phyloP scores from a whole-genome alignment of 352 stramenopile species.

The Phytophthora tubulina region DNA sequence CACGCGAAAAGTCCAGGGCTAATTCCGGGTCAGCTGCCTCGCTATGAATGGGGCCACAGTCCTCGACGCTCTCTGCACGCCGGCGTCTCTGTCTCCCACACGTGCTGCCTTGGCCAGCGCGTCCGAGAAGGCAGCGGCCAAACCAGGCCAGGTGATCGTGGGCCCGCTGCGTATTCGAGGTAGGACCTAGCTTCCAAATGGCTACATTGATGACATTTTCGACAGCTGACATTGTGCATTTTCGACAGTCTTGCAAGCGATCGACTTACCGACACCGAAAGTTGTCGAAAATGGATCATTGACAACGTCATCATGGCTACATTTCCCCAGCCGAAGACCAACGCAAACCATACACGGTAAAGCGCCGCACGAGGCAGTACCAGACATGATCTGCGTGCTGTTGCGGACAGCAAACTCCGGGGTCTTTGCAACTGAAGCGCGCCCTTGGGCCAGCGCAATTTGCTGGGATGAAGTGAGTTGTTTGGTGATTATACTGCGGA shows the following conservation, averaged over 20 bases:
- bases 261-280: conserved; percentile 55
- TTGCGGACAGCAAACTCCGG: conserved; percentile 42
- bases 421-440: conserved; percentile 57
- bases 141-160: conserved; percentile 54
- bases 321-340: conserved; percentile 41
- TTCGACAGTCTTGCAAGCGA: conserved; percentile 55
- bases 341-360: conserved; percentile 27
- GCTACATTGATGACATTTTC: conserved; percentile 12
- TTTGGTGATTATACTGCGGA: neutral
- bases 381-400: conserved; percentile 64
- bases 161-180: conserved; percentile 71
- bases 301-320: conserved; percentile 60
- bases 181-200: conserved; percentile 16
- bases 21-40: neutral
- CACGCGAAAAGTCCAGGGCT: neutral
- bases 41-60: conserved; percentile 31
- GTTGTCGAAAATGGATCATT: conserved; percentile 28
- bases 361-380: conserved; percentile 30
- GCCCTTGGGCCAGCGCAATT: conserved; percentile 47
- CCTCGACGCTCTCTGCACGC: conserved; percentile 27
- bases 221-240: conserved; percentile 13
- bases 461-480: conserved; percentile 64
- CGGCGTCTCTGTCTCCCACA: conserved; percentile 53
- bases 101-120: conserved; percentile 60
- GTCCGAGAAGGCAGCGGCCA: conserved; percentile 55